Base-by-base conservation (phyloP, 2,329 filamentous ascomycete species). In the Aspergillus hiratsukae region DNA sequence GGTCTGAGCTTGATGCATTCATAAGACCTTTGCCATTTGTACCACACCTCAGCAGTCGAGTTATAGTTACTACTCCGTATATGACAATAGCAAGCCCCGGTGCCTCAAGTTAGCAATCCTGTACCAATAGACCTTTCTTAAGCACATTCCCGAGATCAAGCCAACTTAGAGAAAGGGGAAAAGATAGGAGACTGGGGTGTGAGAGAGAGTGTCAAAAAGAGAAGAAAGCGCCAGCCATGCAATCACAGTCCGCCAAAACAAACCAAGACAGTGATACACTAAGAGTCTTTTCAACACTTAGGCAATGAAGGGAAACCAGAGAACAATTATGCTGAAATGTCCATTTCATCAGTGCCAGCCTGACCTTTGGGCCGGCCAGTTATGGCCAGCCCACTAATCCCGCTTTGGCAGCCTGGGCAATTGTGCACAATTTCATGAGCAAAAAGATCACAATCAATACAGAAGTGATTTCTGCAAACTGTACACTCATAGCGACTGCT, bases 401-500 rank as follows among this genome's bases (percentile, higher is more conserved):
- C 70, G 62, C 78, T 80, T 62, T 87, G 87, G 72, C 94, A 99
- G 0, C 93, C 93, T 0, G 94, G 92, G 68, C 94, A 99, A 74
- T 97, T 97, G 72, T 99, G 93, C 52, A 96, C 83, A 11, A 95
- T 85, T 76, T 97, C 91, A 71, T 99, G 94, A 25, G 90, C 89
- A 76, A 94, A 97, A 25, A 97, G 86, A 72, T 99, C 94, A 72
- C 94, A 99, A 72, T 99, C 94, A 62, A 99, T 95, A 78, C 94
- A 99, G 71, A 97, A 99, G 75, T 97, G 93, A 58, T 89, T 87
- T 3, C 82, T 76, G 73, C 94, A 99, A n/a, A 87, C 86, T 64
- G 88, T 84, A 72, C 94, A 99, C 57, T 89, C 90, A 71, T 99
- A 99, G 52, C 94, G 80, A 49, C 88, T 87, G 69, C 89, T 94